Percentiles rank a stretch among this genome's conserved stretches.
These are phyloP conservation scores for Xerocomellus amylosporus DNA, from an alignment of 768 basidiomycete genomes.

Conservation along the genomic window DNA sequence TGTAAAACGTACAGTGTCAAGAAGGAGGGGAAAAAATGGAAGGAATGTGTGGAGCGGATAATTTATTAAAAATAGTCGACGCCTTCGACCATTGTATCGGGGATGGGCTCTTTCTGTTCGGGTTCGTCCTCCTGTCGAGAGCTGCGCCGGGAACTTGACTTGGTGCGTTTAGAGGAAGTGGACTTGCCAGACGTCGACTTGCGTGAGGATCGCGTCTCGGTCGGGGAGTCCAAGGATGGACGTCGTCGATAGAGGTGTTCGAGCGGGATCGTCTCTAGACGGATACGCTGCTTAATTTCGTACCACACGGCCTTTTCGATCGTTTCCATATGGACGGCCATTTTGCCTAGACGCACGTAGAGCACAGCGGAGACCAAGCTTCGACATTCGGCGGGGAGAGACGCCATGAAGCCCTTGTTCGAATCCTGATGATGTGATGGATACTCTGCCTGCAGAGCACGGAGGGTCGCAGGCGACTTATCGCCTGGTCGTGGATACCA, in stretches of 20 bases:
- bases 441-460: slow-evolving; percentile 39
- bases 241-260: slow-evolving; percentile 20
- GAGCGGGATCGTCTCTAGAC: slow-evolving; percentile 21
- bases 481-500: slow-evolving; percentile 29
- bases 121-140: neutral
- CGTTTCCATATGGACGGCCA: slow-evolving; percentile 38
- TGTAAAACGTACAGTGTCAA: neutral
- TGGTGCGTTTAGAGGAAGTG: slow-evolving; percentile 2
- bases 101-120: neutral
- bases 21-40: neutral
- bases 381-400: slow-evolving; percentile 38
- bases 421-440: slow-evolving; percentile 37
- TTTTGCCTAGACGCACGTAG: slow-evolving; percentile 32
- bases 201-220: neutral
- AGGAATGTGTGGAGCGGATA: slow-evolving; percentile 20
- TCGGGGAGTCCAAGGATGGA: neutral
- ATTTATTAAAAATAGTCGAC: slow-evolving; percentile 33
- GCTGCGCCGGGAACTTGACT: slow-evolving; percentile 6
- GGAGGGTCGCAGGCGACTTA: slow-evolving; percentile 29
- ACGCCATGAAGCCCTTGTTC: slow-evolving; percentile 33
- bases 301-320: slow-evolving; percentile 35
- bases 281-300: slow-evolving; percentile 37
- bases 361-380: slow-evolving; percentile 34
- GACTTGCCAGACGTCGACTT: slow-evolving; percentile 1
- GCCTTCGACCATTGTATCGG: slow-evolving; percentile 25